phyloP scores from a whole-genome alignment of 441 rosid species.

The Iberis amara region DNA sequence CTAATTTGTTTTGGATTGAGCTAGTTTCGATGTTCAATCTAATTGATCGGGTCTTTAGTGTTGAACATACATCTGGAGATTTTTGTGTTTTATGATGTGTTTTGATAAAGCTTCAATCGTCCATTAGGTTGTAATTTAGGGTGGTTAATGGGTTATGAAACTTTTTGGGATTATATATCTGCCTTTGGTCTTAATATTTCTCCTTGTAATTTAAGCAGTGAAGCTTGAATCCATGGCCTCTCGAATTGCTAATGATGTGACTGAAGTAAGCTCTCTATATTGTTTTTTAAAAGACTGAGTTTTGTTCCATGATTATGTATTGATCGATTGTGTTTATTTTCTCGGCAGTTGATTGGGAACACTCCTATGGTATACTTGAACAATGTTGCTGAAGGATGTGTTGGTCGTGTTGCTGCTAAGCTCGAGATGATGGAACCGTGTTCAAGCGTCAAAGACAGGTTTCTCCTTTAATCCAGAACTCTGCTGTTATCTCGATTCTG shows the following conservation, averaged over 20 bases:
- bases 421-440: conserved; percentile 86
- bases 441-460: conserved; percentile 90
- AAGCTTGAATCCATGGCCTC: conserved; percentile 42
- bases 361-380: conserved; percentile 79
- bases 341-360: conserved; percentile 59
- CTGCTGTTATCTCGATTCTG: background rate
- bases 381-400: conserved; percentile 58
- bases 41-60: background rate
- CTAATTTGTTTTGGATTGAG: background rate
- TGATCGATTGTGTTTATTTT: background rate
- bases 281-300: background rate
- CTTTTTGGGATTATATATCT: background rate
- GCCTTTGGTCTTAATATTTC: background rate
- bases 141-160: too few species aligned
- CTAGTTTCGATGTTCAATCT: too few species aligned
- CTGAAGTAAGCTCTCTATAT: conserved; percentile 47
- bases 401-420: conserved; percentile 78
- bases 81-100: too few species aligned
- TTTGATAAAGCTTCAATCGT: too few species aligned
- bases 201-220: conserved; percentile 23
- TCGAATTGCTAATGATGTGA: conserved; percentile 71
- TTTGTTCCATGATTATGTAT: conserved; percentile 7
- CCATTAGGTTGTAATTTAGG: too few species aligned
- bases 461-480: background rate
- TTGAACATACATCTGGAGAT: too few species aligned